phyloP scores from a whole-genome alignment of 495 filamentous ascomycete species.

The Trichocladium antarcticum region DNA sequence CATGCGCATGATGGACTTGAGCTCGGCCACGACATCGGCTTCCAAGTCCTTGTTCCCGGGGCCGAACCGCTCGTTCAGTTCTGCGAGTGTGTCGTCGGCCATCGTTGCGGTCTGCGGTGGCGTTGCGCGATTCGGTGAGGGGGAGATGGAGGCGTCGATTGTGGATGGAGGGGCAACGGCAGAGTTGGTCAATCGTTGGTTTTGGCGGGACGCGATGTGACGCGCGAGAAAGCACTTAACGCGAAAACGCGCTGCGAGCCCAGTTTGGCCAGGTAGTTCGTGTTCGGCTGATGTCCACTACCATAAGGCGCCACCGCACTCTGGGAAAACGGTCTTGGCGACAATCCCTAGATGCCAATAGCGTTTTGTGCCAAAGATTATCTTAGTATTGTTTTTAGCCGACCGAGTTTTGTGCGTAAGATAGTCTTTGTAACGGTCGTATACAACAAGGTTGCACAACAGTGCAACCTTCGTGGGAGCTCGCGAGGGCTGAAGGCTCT shows the following conservation, averaged over 20 bases:
- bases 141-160: neutral
- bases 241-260: slow-evolving; percentile 13
- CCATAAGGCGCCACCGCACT: no score
- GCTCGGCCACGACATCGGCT: slow-evolving; percentile 62
- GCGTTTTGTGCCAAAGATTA: no score
- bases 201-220: neutral
- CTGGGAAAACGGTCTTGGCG: no score
- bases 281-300: no score
- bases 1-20: slow-evolving; percentile 73
- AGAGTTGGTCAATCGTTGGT: neutral
- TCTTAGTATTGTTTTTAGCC: no score
- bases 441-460: no score
- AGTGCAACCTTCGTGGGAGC: no score
- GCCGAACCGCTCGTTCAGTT: slow-evolving; percentile 62
- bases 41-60: slow-evolving; percentile 42
- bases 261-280: neutral
- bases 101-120: slow-evolving; percentile 27
- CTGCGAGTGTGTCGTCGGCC: slow-evolving; percentile 40
- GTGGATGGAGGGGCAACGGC: slow-evolving; percentile 4
- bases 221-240: slow-evolving; percentile 19
- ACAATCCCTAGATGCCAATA: no score
- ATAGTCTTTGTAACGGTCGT: no score
- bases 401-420: no score
- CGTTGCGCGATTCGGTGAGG: slow-evolving; percentile 12
- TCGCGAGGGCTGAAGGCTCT: no score